Base-by-base conservation (phyloP, 2,329 filamentous ascomycete species). In the Rhynchosporium graminicola region DNA sequence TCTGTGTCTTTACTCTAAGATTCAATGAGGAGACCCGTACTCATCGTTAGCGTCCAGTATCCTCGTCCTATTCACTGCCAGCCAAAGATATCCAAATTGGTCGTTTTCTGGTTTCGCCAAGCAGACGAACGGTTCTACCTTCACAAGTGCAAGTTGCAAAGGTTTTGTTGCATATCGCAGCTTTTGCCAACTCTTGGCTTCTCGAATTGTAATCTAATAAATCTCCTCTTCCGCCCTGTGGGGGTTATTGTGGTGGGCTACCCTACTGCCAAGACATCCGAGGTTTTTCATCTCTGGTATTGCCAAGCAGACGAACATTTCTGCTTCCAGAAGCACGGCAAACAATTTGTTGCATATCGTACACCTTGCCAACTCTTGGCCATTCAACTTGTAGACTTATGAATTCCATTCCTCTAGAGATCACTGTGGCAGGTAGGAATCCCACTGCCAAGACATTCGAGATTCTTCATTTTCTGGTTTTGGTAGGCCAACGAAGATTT, bases 281-380 rank as follows among this genome's bases (percentile, higher is more conserved):
- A 46, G 43, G 20, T 46, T 46, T n/a, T 43, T 12, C 4, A 13
- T 20, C 10, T 43, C 5, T 46, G 43, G 43, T 26, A 20, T 26
- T 28, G 43, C 43, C n/a, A 46, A 46, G 43, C n/a, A 1, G n/a
- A 20, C 5, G 5, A 46, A 20, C 1, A 26, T 7, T 20, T 20
- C n/a, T 28, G n/a, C 33, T 36, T 36, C 33, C 5, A 36, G 5
- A 6, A 36, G 33, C 33, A 36, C 33, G 9, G 33, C 33, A 36
- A 10, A 20, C 4, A 9, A 26, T 28, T 47, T 48, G 46, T 48
- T 48, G 46, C 46, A 48, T 5, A 29, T 48, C 46, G 55, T 46
- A 57, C 10, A 33, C 13, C 36, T 47, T 46, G 55, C 42, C 55
- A 47, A 58, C 9, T 26, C 31, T 58, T 58, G 33, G 55, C 55